These are phyloP conservation scores for Yamadazyma scolyti DNA, from an alignment of 805 yeast genomes.

Conservation along the genomic window DNA sequence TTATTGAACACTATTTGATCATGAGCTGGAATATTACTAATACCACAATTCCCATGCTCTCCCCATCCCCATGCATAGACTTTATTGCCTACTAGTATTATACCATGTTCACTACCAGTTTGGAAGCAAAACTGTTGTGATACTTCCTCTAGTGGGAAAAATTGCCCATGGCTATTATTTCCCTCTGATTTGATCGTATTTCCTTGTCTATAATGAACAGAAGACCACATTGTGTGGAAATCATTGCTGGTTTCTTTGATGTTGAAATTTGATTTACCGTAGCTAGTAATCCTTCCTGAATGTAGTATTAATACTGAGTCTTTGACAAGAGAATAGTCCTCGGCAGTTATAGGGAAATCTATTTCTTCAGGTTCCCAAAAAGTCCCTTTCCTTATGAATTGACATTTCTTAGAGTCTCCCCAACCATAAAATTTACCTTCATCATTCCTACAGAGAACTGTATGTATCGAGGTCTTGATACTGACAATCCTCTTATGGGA, in stretches of 20 bases:
- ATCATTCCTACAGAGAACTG: slow-evolving; percentile 33
- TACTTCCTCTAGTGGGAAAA: slow-evolving; percentile 23
- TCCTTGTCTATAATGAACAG: slow-evolving; percentile 48
- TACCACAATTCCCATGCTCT: slow-evolving; percentile 94
- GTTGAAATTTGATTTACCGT: slow-evolving; percentile 12
- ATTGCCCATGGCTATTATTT: slow-evolving; percentile 74
- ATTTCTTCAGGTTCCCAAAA: slow-evolving; percentile 4
- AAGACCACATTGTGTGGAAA: slow-evolving; percentile 69
- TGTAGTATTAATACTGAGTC: too few relatives aligned
- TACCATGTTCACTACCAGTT: slow-evolving; percentile 88
- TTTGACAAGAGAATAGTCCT: too few relatives aligned
- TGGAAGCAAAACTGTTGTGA: slow-evolving; percentile 19
- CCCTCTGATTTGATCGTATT: slow-evolving; percentile 51
- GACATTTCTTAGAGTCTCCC: slow-evolving; percentile 69
- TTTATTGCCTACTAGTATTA: slow-evolving; percentile 31
- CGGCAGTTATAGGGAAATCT: not conserved
- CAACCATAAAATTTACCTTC: slow-evolving; percentile 54
- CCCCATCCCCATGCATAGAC: slow-evolving; percentile 97
- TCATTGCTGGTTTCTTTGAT: slow-evolving; percentile 4
- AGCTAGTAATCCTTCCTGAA: too few relatives aligned
- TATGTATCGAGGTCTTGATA: slow-evolving; percentile 42
- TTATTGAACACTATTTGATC: slow-evolving; percentile 33
- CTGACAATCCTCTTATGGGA: slow-evolving; percentile 2
- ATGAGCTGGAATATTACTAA: slow-evolving; percentile 4
- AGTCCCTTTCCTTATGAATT: slow-evolving; percentile 24